Base-by-base conservation (phyloP, 257 asterid genomes). In the Fraxinus cuspidata region DNA sequence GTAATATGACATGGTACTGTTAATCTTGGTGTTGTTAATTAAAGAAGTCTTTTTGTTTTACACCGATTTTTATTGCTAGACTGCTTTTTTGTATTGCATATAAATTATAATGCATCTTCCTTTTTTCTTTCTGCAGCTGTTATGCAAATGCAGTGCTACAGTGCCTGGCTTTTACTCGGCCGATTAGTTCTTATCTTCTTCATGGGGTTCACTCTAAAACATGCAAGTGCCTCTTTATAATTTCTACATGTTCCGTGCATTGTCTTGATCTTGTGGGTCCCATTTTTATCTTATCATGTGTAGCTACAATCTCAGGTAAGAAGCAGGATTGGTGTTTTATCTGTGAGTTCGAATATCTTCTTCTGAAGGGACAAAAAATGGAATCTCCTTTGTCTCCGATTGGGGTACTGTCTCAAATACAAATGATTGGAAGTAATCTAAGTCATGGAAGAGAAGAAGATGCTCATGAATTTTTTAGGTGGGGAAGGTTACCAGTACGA, bases 61-160 rank as follows among this genome's bases (percentile, higher is more conserved):
- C 69, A 12, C 15, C 29, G 9, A 13, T 27, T 25, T 63, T 31
- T 63, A 27, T 27, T 63, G 35, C n/a, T 63, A 63, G 8, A 16
- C 69, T 27, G 28, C 19, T 10, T 63, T 56, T 34, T 27, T 63
- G 69, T 23, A 63, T 63, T 27, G 31, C 7, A 63, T 27, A 27
- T 23, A 63, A 63, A 63, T 63, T 67, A 31, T 72, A 23, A 58
- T 73, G 29, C 44, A 70, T 51, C 84, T 40, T 37, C 51, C 68
- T 37, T 58, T 74, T 68, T 65, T 79, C 69, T 76, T 63, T 81
- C 51, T 83, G 86, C 92, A 89, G 93, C 85, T 89, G 93, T 77
- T 89, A 89, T 77, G 93, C 93, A 38, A 89, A 89, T 87, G 93
- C 91, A 23, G 93, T 89, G 84, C 86, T 89, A 73, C 93, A 89